Evolutionary conservation across 2,329 filamentous ascomycete species (phyloP).

Genomic region (Tolypocladium cylindrosporum): DNA sequence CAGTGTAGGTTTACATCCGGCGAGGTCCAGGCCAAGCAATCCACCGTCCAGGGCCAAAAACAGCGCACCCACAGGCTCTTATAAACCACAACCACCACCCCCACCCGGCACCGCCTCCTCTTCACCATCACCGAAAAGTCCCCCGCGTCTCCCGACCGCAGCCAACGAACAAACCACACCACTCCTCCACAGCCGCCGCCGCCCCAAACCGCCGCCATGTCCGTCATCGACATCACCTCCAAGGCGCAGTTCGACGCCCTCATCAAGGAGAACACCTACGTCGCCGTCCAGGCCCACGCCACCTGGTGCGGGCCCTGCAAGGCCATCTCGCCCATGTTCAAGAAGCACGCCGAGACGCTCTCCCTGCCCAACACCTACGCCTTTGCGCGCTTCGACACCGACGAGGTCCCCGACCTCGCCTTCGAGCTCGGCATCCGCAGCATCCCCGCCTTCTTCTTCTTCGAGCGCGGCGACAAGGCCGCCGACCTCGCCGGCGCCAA

Average conservation of each 20-base stretch:
- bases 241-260: slow-evolving; percentile 39
- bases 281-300: slow-evolving; percentile 48
- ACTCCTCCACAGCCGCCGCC: not conserved
- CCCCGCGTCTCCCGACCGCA: not conserved
- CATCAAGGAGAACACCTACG: slow-evolving; percentile 35
- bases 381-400: slow-evolving; percentile 52
- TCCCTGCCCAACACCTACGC: slow-evolving; percentile 30
- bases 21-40: not conserved
- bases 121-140: not conserved
- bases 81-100: not conserved
- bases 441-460: slow-evolving; percentile 52
- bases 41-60: not conserved
- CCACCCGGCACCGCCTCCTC: not conserved
- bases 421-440: slow-evolving; percentile 38
- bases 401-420: slow-evolving; percentile 40
- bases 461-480: slow-evolving; percentile 40
- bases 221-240: slow-evolving; percentile 27
- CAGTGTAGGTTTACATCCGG: not conserved
- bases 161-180: not conserved
- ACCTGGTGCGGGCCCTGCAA: slow-evolving; percentile 54
- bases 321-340: slow-evolving; percentile 45
- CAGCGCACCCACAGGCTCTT: not conserved
- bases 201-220: slow-evolving; percentile 6
- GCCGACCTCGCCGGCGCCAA: slow-evolving; percentile 32
- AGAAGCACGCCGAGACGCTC: slow-evolving; percentile 30